These are phyloP conservation scores for Breynia disticha DNA, from an alignment of 441 rosid species.

Conservation along the genomic window DNA sequence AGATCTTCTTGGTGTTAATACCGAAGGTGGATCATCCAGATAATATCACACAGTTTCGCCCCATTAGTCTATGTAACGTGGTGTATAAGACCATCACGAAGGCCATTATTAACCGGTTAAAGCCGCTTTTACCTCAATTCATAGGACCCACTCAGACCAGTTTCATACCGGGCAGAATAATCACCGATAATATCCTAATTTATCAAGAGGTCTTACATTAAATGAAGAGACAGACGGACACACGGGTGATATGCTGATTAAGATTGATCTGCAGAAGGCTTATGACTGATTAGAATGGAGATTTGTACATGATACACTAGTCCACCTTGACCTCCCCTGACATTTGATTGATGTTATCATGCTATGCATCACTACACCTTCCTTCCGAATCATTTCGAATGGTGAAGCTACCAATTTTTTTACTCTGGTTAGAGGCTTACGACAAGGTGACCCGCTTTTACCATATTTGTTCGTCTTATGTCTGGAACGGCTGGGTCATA, in stretches of 20 bases:
- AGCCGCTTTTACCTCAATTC: neutral
- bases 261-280: neutral
- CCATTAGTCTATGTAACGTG: conserved; percentile 1
- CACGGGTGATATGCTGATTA: neutral
- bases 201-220: neutral
- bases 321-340: neutral
- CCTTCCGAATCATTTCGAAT: neutral
- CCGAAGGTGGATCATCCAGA: neutral
- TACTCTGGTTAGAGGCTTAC: neutral
- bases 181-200: neutral
- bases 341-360: neutral
- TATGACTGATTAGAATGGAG: neutral
- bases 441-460: neutral
- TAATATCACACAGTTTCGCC: neutral
- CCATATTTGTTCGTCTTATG: neutral
- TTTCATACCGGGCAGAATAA: conserved; percentile 1
- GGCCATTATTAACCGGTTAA: neutral
- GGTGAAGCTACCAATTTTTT: neutral
- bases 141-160: neutral
- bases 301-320: neutral
- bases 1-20: neutral
- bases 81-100: neutral
- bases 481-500: neutral
- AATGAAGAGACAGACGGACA: neutral
- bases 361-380: neutral